Evolutionary conservation across 2,329 filamentous ascomycete species (phyloP).

Genomic region (Cytospora mali): DNA sequence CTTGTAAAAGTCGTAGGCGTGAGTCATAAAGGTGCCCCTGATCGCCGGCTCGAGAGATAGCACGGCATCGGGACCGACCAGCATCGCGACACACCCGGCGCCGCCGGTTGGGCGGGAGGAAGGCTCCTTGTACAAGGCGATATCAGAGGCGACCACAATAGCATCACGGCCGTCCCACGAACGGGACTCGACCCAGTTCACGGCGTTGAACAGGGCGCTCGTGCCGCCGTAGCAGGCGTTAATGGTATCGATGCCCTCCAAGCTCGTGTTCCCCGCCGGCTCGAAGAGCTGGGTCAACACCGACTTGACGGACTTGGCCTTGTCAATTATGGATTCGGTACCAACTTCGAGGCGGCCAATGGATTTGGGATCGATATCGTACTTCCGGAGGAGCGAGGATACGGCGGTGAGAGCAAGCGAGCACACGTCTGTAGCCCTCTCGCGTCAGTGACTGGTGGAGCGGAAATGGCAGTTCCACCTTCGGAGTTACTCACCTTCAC

Average conservation of each 20-base stretch:
- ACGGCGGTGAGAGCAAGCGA: constrained; percentile 78
- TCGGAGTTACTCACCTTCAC: no score
- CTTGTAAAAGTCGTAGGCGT: no score
- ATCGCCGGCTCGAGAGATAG: no score
- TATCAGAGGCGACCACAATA: constrained; percentile 79
- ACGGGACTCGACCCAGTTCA: constrained; percentile 85
- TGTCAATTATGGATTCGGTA: constrained; percentile 83
- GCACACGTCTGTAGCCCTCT: constrained; percentile 92
- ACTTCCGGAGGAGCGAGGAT: constrained; percentile 78
- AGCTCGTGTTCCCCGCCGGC: constrained; percentile 69
- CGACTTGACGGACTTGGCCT: constrained; percentile 89
- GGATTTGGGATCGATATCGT: constrained; percentile 76
- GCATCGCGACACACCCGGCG: constrained; percentile 76
- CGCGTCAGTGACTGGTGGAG: no score
- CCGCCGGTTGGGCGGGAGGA: constrained; percentile 79
- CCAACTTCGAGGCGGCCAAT: constrained; percentile 83
- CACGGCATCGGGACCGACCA: constrained; percentile 77
- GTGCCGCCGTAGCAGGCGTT: constrained; percentile 88
- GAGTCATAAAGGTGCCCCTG: no score
- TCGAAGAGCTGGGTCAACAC: constrained; percentile 85
- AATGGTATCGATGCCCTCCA: constrained; percentile 80
- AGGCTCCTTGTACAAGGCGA: constrained; percentile 83
- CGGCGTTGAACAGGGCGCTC: constrained; percentile 78
- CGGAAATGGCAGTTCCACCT: no score
- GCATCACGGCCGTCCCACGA: constrained; percentile 83